Base-by-base conservation (phyloP, 345 rosid genomes). In the Turritis glabra region DNA sequence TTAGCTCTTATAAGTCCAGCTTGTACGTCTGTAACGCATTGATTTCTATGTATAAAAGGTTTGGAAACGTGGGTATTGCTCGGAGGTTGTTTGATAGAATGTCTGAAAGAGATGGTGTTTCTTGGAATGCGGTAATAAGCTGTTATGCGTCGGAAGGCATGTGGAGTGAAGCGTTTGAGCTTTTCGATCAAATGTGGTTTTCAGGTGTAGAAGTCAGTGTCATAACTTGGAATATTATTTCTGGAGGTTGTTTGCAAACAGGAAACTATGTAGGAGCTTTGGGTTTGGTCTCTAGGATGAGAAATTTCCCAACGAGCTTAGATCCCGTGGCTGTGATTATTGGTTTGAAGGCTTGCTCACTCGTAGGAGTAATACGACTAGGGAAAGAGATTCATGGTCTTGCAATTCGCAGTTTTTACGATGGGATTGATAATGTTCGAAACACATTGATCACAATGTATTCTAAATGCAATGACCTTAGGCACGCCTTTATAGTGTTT, bases 391-490 rank as follows among this genome's bases (percentile, higher is more conserved):
- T 90, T 32, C 96, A 92, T 69, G 84, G 87, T 79, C 72, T 64
- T 65, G 86, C 90, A 1, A 59, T 87, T 62, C 86, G 88, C 2
- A 55, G 75, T 74, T 72, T 15, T 80, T 78, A 47, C 53, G 80
- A 80, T 29, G 67, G 61, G 53, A 69, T 73, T 66, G 80, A 80
- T 53, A 88, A 85, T 73, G 86, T 88, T 23, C 81, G 74, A 62
- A 92, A 87, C 70, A 85, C 97, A 38, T 51, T 88, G 77, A 88
- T 88, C 70, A 85, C 94, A 37, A 88, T 89, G 92, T 88, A 92
- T 78, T 75, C 92, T 3, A 87, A 90, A 77, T 88, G 90, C 52
- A 59, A 80, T 18, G 90, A 85, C 74, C 82, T 81, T 29, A 75
- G 67, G 64, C 81, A 75, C 51, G 90, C 90, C 32, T 63, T 63